A percentile compares a stretch with the other conserved stretches of the same genome.
These are phyloP conservation scores for Asterochloris erici DNA, from an alignment of 139 green algal species.

Conservation along the genomic window DNA sequence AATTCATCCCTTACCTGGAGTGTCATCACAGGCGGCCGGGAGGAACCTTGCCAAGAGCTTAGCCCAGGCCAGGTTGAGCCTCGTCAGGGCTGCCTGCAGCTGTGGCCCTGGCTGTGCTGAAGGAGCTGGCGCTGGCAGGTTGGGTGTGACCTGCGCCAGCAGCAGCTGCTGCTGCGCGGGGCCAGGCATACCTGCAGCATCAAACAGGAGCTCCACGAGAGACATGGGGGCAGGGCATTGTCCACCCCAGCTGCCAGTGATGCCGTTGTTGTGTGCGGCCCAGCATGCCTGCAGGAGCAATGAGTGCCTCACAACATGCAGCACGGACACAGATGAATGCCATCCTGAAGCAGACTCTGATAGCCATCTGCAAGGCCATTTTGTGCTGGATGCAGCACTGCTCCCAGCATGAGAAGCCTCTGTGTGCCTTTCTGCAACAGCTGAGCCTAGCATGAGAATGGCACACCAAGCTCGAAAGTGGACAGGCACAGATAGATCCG, in stretches of 20 bases:
- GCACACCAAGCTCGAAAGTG: too few species aligned
- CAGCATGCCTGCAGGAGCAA: neutral
- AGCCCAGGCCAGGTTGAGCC: conserved; percentile 16
- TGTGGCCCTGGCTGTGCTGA: neutral
- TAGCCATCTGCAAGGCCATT: too few species aligned
- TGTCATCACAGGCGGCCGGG: neutral
- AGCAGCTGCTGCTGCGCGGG: neutral
- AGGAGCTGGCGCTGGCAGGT: conserved; percentile 2
- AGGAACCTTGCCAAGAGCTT: conserved; percentile 9
- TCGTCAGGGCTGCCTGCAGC: neutral
- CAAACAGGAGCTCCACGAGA: too few species aligned
- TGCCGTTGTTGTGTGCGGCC: neutral
- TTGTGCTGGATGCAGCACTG: too few species aligned
- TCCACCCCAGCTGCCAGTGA: neutral
- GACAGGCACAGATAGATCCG: too few species aligned
- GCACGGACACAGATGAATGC: neutral
- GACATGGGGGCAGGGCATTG: neutral
- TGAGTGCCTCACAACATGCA: neutral
- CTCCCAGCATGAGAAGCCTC: too few species aligned
- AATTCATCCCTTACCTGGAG: neutral
- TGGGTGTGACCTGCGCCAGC: neutral
- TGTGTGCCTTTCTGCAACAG: too few species aligned
- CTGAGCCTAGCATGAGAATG: too few species aligned
- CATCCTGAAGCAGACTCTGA: too few species aligned
- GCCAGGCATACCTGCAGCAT: too few species aligned